Conservation (phyloP, 208 protist genomes). For the Leishmania tarentolae region DNA sequence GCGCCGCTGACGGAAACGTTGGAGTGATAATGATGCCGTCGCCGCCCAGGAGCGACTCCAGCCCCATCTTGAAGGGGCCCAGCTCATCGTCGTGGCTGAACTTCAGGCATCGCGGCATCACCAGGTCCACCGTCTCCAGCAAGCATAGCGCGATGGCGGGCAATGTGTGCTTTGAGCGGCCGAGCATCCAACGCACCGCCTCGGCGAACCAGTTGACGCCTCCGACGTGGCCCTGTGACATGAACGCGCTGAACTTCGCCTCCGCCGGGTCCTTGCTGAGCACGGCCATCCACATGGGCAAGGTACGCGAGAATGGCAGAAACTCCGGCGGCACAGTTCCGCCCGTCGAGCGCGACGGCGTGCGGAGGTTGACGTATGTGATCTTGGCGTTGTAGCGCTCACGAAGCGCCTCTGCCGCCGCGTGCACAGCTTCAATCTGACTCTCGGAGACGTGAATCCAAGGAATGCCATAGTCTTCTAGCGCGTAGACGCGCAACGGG, state of each 20-base stretch:
- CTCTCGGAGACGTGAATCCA: conserved; percentile 50
- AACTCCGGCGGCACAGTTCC: conserved; percentile 59
- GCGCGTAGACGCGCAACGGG: conserved; percentile 73
- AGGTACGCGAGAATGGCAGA: conserved; percentile 53
- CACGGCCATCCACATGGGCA: conserved; percentile 71
- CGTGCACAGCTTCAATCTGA: conserved; percentile 63
- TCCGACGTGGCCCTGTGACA: conserved; percentile 50
- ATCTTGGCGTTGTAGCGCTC: conserved; percentile 64
- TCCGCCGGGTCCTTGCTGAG: conserved; percentile 70
- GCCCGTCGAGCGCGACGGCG: conserved; percentile 57
- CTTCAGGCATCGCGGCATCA: conserved; percentile 50
- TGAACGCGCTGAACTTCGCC: conserved; percentile 59
- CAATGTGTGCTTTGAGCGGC: conserved; percentile 77
- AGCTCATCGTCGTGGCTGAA: conserved; percentile 34
- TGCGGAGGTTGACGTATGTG: conserved; percentile 73
- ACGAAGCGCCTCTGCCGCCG: conserved; percentile 57
- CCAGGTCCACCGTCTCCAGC: conserved; percentile 51
- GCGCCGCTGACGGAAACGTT: conserved; percentile 72
- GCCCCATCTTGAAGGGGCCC: conserved; percentile 55
- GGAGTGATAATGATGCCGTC: conserved; percentile 76
- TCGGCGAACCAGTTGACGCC: conserved; percentile 65
- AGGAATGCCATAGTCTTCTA: conserved; percentile 79
- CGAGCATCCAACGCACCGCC: conserved; percentile 55
- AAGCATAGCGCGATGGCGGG: conserved; percentile 74
- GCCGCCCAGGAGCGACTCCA: conserved; percentile 66